Evolutionary conservation across 129 eudicot species (phyloP).

Genomic region (Solidago caesia): DNA sequence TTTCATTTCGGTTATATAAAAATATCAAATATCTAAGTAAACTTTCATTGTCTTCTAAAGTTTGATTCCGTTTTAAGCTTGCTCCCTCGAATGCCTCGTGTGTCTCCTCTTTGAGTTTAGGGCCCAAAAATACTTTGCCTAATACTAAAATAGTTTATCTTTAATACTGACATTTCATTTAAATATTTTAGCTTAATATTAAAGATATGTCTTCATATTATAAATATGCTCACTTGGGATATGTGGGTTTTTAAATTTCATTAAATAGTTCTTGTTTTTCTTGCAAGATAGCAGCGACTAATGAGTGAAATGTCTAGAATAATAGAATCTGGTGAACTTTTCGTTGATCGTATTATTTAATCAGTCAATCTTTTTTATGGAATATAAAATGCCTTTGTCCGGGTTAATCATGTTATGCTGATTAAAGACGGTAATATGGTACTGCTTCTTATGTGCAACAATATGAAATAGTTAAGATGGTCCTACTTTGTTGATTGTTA

Average conservation of each 20-base stretch:
- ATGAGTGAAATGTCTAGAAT: neutral
- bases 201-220: no score
- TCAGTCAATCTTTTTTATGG: neutral
- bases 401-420: no score
- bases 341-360: neutral
- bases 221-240: no score
- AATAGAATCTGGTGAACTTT: neutral
- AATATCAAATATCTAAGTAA: neutral
- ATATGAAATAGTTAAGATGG: neutral
- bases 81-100: no score
- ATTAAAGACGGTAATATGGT: neutral
- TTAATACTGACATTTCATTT: no score
- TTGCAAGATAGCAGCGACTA: neutral
- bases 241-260: no score
- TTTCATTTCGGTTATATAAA: conserved; percentile 1
- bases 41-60: conserved; percentile 6
- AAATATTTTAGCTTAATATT: no score
- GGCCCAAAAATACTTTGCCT: no score
- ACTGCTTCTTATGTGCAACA: neutral
- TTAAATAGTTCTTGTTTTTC: no score
- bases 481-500: neutral
- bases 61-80: neutral
- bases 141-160: no score
- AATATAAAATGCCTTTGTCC: no score
- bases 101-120: neutral